These are phyloP conservation scores for Microascus cirrosus DNA, from an alignment of 2,329 filamentous ascomycete species.

Conservation along the genomic window DNA sequence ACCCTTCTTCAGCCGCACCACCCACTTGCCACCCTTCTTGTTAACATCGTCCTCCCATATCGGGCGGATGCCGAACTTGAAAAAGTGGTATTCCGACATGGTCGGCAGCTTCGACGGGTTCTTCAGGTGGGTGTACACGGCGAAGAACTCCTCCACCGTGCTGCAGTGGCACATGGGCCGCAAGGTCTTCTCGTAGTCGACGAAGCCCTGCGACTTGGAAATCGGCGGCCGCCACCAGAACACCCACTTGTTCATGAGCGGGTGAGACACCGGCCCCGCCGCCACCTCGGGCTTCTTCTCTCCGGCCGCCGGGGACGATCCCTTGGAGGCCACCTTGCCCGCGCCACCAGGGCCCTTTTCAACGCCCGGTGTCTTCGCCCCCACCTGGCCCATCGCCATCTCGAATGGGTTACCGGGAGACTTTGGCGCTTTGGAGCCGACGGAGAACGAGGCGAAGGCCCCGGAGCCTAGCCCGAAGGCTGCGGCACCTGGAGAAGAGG, in stretches of 20 bases:
- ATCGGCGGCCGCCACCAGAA: conserved; percentile 97
- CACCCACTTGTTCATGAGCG: conserved; percentile 80
- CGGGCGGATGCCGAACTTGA: conserved; percentile 90
- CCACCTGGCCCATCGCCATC: conserved; percentile 44
- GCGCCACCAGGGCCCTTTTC: conserved; percentile 39
- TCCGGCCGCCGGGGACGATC: conserved; percentile 20
- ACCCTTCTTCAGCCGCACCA: conserved; percentile 92
- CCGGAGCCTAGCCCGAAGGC: conserved; percentile 91
- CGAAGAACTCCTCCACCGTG: conserved; percentile 85
- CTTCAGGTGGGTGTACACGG: conserved; percentile 80
- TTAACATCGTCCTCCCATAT: conserved; percentile 99
- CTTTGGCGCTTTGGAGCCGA: conserved; percentile 86
- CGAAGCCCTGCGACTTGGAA: conserved; percentile 77
- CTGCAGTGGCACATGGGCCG: conserved; percentile 73
- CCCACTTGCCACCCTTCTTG: conserved; percentile 94
- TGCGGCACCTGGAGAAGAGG: conserved; percentile 66
- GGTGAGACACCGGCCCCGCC: conserved; percentile 19
- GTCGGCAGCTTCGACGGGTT: conserved; percentile 77
- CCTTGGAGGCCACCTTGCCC: conserved; percentile 19
- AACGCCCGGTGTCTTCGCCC: conserved; percentile 18
- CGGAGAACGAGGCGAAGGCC: conserved; percentile 75
- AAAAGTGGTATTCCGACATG: conserved; percentile 95
- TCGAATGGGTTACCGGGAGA: conserved; percentile 73
- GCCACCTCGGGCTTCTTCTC: conserved; percentile 8
- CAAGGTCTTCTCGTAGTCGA: conserved; percentile 94